These are phyloP conservation scores for Fusarium anthophilum DNA, from an alignment of 2,329 filamentous ascomycete genomes.

Conservation along the genomic window DNA sequence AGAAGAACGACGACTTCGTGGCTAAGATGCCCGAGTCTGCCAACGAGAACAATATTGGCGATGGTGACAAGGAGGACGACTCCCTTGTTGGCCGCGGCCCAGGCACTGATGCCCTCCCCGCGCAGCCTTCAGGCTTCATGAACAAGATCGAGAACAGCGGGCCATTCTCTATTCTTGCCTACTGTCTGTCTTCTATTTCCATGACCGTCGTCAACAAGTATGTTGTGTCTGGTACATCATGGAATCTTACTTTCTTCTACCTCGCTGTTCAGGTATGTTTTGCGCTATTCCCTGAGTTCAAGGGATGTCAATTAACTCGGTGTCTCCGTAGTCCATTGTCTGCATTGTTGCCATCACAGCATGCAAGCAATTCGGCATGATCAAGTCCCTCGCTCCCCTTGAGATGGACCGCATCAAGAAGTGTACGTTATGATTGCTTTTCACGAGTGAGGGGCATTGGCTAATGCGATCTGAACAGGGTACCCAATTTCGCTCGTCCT, in stretches of 20 bases:
- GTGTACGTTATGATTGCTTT: conserved; percentile 66
- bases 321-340: conserved; percentile 76
- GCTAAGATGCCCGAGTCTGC: conserved; percentile 27
- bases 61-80: conserved; percentile 35
- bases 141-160: conserved; percentile 76
- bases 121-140: conserved; percentile 22
- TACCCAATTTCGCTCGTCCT: conserved; percentile 95
- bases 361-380: conserved; percentile 83
- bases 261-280: conserved; percentile 84
- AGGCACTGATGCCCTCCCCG: conserved; percentile 30
- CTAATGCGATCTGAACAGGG: conserved; percentile 64
- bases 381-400: conserved; percentile 83
- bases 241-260: conserved; percentile 97
- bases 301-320: background rate
- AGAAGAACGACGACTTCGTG: conserved; percentile 39
- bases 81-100: conserved; percentile 33
- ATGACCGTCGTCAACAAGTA: conserved; percentile 99
- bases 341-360: conserved; percentile 85
- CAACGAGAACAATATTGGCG: conserved; percentile 27
- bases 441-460: background rate
- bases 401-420: conserved; percentile 89
- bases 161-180: conserved; percentile 81
- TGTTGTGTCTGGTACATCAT: conserved; percentile 87
- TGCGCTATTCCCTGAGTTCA: background rate
- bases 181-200: conserved; percentile 93